Conservation (phyloP, 441 rosid genomes). For the Jatropha podagrica region DNA sequence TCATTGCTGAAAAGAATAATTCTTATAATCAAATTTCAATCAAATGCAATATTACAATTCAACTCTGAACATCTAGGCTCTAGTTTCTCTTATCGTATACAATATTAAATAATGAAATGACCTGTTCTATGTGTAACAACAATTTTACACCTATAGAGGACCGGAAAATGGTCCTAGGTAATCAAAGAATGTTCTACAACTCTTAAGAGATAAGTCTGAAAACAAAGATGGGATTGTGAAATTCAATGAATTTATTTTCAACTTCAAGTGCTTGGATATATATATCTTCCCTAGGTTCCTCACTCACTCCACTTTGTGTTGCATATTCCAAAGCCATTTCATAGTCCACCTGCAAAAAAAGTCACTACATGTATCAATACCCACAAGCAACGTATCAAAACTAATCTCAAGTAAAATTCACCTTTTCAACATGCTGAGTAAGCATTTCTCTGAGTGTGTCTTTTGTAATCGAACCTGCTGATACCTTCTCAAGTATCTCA, state of each 20-base stretch:
- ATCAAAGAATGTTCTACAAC: slow-evolving; percentile 1
- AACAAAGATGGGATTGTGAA: slow-evolving; percentile 58
- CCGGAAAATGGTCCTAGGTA: background rate
- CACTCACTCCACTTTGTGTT: slow-evolving; percentile 91
- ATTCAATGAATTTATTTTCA: slow-evolving; percentile 42
- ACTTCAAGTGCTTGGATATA: slow-evolving; percentile 54
- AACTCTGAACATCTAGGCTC: background rate
- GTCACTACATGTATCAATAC: background rate
- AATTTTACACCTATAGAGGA: background rate
- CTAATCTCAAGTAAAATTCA: slow-evolving; percentile 27
- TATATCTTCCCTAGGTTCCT: slow-evolving; percentile 79
- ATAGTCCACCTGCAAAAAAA: slow-evolving; percentile 81
- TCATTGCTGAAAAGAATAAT: background rate
- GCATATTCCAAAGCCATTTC: slow-evolving; percentile 98
- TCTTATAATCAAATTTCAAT: background rate
- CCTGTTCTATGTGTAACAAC: slow-evolving; percentile 1
- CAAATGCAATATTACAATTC: background rate
- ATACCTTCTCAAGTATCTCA: slow-evolving; percentile 56
- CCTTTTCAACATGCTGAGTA: slow-evolving; percentile 89
- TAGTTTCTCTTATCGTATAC: background rate
- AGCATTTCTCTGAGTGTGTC: slow-evolving; percentile 72
- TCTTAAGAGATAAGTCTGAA: slow-evolving; percentile 62
- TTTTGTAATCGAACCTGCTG: slow-evolving; percentile 57
- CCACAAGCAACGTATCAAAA: background rate
- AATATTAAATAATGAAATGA: slow-evolving; percentile 14